Evolutionary conservation across 164 flowering plant species (phyloP).

Genomic region (Vitis amurensis): DNA sequence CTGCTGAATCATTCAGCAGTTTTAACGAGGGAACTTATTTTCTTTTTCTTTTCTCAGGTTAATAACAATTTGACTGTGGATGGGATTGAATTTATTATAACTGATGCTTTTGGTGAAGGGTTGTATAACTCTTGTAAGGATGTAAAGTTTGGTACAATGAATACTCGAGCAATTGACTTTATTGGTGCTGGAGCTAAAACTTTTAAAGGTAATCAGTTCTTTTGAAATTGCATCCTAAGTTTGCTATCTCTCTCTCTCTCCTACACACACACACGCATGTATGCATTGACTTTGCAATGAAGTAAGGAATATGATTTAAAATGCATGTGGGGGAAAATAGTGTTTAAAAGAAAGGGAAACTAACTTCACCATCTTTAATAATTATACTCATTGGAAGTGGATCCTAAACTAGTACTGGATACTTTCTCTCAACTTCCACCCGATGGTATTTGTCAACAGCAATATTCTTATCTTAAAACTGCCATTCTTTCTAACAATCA

Average conservation of each 20-base stretch:
- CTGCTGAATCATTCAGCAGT: no score
- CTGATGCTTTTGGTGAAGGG: constrained; percentile 88
- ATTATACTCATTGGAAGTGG: neutral
- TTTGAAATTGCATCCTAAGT: constrained; percentile 6
- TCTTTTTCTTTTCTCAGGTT: constrained; percentile 51
- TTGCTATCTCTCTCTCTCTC: neutral
- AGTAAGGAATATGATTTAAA: neutral
- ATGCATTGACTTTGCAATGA: neutral
- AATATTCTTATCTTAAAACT: no score
- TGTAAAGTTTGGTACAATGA: constrained; percentile 96
- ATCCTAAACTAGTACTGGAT: neutral
- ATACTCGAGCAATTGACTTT: constrained; percentile 78
- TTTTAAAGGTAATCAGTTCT: constrained; percentile 59
- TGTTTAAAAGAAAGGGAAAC: neutral
- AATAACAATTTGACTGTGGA: constrained; percentile 70
- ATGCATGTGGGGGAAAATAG: neutral
- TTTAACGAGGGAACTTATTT: neutral
- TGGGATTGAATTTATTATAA: constrained; percentile 77
- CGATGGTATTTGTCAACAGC: no score
- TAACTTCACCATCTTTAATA: neutral
- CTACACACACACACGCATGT: neutral
- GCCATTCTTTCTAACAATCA: no score
- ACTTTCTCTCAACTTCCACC: no score
- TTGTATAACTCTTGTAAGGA: constrained; percentile 94
- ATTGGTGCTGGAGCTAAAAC: constrained; percentile 92